These are phyloP conservation scores for Exsudoporus frostii DNA, from an alignment of 768 basidiomycete genomes.

Conservation along the genomic window DNA sequence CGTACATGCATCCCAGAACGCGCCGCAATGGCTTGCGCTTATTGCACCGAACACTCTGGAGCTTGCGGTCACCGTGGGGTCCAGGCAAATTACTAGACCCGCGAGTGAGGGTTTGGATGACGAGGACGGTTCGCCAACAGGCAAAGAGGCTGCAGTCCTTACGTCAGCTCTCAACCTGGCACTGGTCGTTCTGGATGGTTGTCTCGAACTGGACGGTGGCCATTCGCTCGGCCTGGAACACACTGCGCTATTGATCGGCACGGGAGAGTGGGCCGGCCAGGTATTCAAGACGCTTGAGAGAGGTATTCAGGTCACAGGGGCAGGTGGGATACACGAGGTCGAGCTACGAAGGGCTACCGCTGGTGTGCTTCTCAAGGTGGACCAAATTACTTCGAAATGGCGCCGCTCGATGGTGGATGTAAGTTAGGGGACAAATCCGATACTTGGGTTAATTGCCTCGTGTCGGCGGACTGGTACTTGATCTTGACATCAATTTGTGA, in stretches of 20 bases:
- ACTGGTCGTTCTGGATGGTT: conserved; percentile 71
- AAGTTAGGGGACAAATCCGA: conserved; percentile 8
- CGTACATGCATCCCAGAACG: conserved; percentile 77
- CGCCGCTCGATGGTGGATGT: conserved; percentile 58
- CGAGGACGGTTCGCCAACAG: conserved; percentile 19
- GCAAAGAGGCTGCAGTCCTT: conserved; percentile 67
- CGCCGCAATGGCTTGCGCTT: conserved; percentile 75
- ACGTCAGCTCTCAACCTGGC: conserved; percentile 75
- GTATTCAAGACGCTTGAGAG: conserved; percentile 65
- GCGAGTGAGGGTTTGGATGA: conserved; percentile 36
- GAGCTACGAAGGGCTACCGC: conserved; percentile 69
- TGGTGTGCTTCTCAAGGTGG: conserved; percentile 78
- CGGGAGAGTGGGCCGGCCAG: conserved; percentile 76
- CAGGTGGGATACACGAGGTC: conserved; percentile 62
- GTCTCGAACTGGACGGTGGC: conserved; percentile 75
- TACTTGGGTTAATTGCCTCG: background rate
- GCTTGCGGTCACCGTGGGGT: conserved; percentile 77
- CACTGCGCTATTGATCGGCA: conserved; percentile 62
- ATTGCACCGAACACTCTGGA: conserved; percentile 82
- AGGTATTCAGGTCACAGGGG: conserved; percentile 57
- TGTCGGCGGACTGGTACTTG: background rate
- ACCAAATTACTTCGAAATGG: conserved; percentile 68
- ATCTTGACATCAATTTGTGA: background rate
- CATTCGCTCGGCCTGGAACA: conserved; percentile 73
- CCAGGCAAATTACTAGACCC: conserved; percentile 51